Evolutionary conservation across 148 eudicot species (phyloP), one percentile per base, ranked within the genome.

Genomic region (Camellia japonica): DNA sequence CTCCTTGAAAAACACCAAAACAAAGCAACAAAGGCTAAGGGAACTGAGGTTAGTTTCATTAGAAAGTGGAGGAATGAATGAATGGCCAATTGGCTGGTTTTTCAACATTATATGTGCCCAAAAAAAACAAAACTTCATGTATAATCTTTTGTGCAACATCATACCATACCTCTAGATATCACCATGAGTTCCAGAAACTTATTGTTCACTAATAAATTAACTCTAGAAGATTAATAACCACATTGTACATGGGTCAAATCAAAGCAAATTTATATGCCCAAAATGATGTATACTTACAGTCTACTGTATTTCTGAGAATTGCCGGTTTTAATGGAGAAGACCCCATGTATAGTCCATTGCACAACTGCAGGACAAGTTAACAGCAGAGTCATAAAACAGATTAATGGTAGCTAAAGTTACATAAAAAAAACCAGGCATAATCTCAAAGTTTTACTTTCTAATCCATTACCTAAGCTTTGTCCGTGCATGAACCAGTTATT

Each of bases 281-380:
- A 75, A 68, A 65, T 59, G 58, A 74, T 67, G 19, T 58, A 55
- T 72, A 77, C 94, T 89, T 86, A 93, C 97, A 87, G 20, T 76
- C 77, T 19, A 66, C 54, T 12, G 84, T 69, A 47, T 49, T 69
- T 79, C 87, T 82, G 16, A 51, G 55, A 78, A 64, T 44, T 65
- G 77, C 60, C 20, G 54, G 61, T 75, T 67, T 80, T 47, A 16
- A 60, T 47, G 66, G 68, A 81, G 72, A 74, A 76, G 79, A 77
- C 43, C 81, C 56, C 67, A 80, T 0, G 51, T 49, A 71, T 19
- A 77, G 78, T 79, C 85, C 84, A 73, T 69, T 13, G 71, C 70
- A 74, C 11, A 74, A 30, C 92, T 90, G 87, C 86, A 82, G 75
- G 71, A 18, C 38, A 66, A 41, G 73, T 59, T 14, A 65, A 54